Evolutionary conservation across 192 early-diverging fungal genomes (phyloP).

Genomic region (Diversispora epigaea): DNA sequence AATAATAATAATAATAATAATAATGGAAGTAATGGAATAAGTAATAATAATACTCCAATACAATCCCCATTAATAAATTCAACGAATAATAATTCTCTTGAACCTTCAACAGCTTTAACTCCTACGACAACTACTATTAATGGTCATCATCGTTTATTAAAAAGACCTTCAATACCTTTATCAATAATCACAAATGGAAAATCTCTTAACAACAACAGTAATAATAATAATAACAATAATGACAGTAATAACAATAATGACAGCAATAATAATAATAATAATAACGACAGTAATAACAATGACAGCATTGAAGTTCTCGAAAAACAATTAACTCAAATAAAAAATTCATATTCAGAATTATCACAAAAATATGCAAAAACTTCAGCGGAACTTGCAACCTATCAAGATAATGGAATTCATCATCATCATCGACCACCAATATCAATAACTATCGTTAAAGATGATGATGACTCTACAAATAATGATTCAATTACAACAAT

Average conservation of each 20-base stretch:
- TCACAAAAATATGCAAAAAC: slow-evolving; percentile 25
- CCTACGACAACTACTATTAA: slow-evolving; percentile 25
- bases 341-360: slow-evolving; percentile 17
- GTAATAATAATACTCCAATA: slow-evolving; percentile 35
- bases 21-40: not conserved
- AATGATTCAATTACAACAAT: too few relatives aligned
- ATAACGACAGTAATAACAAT: slow-evolving; percentile 3
- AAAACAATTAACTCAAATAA: slow-evolving; percentile 47
- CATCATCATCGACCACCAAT: too few relatives aligned
- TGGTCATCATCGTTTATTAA: slow-evolving; percentile 30
- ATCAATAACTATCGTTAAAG: too few relatives aligned
- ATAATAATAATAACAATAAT: too few relatives aligned
- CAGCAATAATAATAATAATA: slow-evolving; percentile 32
- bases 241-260: not conserved
- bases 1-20: not conserved
- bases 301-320: slow-evolving; percentile 41
- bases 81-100: too few relatives aligned
- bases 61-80: not conserved
- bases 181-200: not conserved
- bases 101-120: too few relatives aligned
- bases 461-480: too few relatives aligned
- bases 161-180: not conserved
- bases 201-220: too few relatives aligned
- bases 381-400: not conserved
- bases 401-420: slow-evolving; percentile 14